Percentiles rank a stretch among this genome's conserved stretches.
Conservation (phyloP, 768 basidiomycete genomes). For the Auricularia heimuer region DNA sequence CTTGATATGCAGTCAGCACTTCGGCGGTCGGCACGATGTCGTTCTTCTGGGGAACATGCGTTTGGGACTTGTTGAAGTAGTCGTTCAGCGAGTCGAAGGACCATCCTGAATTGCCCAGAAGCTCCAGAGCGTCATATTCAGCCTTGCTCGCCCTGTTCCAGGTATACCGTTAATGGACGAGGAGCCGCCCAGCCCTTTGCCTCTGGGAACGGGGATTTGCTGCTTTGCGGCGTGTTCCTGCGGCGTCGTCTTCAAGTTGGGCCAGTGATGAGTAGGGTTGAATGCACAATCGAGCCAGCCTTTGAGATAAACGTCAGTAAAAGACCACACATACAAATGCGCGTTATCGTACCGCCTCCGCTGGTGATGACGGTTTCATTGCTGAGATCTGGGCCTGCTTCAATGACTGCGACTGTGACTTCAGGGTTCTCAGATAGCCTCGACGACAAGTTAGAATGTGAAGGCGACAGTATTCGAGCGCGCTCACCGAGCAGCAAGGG, state of each 20-base stretch:
- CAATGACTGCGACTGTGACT: constrained; percentile 14
- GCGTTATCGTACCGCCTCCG: neutral
- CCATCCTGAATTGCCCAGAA: constrained; percentile 7
- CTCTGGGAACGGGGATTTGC: constrained; percentile 12
- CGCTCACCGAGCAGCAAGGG: constrained; percentile 15
- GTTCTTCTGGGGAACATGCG: constrained; percentile 17
- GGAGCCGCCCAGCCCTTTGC: constrained; percentile 10
- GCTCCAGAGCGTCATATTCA: constrained; percentile 16
- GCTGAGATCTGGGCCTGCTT: constrained; percentile 14
- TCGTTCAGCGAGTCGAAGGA: constrained; percentile 14
- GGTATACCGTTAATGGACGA: constrained; percentile 16
- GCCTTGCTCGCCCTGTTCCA: constrained; percentile 9
- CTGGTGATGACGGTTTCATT: constrained; percentile 3
- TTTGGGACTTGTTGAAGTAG: constrained; percentile 22
- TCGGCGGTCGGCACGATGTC: constrained; percentile 13
- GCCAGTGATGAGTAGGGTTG: too few species aligned
- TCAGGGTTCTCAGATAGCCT: constrained; percentile 22
- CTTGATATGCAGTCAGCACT: neutral
- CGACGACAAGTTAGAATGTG: neutral
- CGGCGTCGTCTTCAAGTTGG: neutral
- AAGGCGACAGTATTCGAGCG: constrained; percentile 2
- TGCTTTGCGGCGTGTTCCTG: constrained; percentile 1
- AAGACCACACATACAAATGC: too few species aligned
- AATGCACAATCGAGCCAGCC: too few species aligned
- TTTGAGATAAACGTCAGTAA: too few species aligned